These are phyloP conservation scores for Salix caprea DNA, from an alignment of 345 rosid genomes.

Conservation along the genomic window DNA sequence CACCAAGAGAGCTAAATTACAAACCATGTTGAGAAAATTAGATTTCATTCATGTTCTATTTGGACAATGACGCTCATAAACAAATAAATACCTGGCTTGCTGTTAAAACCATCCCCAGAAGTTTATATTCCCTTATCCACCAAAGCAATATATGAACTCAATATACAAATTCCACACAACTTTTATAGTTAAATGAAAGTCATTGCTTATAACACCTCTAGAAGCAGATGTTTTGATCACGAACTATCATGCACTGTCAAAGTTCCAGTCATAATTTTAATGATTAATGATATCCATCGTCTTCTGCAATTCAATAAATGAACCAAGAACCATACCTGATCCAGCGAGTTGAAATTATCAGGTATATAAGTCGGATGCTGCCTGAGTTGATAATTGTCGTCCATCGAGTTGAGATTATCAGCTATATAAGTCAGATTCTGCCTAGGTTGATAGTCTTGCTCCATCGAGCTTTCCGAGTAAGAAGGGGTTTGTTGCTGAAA, in stretches of 20 bases:
- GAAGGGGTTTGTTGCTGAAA: constrained; percentile 18
- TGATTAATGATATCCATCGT: too few species aligned
- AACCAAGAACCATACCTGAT: constrained; percentile 47
- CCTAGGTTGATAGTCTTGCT: constrained; percentile 16
- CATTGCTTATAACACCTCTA: not conserved
- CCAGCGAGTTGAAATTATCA: constrained; percentile 65
- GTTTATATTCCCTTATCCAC: not conserved
- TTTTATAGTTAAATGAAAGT: too few species aligned
- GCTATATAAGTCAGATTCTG: constrained; percentile 39
- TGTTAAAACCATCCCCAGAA: too few species aligned
- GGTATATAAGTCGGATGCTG: constrained; percentile 41
- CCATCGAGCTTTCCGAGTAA: constrained; percentile 34
- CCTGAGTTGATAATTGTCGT: constrained; percentile 17
- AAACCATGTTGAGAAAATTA: not conserved
- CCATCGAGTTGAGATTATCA: constrained; percentile 51
- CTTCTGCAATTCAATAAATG: not conserved
- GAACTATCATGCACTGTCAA: not conserved
- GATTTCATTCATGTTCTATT: not conserved
- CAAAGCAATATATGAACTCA: not conserved
- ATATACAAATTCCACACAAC: not conserved
- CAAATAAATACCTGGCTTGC: too few species aligned
- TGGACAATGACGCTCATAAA: too few species aligned
- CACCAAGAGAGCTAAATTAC: not conserved
- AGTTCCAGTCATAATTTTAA: not conserved
- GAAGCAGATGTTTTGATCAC: not conserved